phyloP scores from a whole-genome alignment of 2,329 filamentous ascomycete genomes.

The Monosporascus sp. region DNA sequence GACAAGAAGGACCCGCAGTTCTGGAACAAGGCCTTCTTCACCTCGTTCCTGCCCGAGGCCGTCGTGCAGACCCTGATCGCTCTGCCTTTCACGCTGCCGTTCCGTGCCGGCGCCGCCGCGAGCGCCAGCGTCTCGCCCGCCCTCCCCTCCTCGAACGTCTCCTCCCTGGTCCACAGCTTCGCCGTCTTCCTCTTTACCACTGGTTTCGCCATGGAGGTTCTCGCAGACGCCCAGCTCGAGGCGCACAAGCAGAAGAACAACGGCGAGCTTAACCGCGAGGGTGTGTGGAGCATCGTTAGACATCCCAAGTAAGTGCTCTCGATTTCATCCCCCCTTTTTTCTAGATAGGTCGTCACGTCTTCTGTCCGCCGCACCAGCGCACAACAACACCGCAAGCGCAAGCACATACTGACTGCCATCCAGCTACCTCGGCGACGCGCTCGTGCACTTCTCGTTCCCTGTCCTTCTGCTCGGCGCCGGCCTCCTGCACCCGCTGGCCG shows the following conservation, averaged over 20 bases:
- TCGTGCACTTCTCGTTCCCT: constrained; percentile 55
- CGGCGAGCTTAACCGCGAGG: constrained; percentile 42
- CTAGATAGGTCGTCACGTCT: no score
- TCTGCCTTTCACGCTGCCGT: constrained; percentile 51
- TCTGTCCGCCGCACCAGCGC: neutral
- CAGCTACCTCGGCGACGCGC: constrained; percentile 56
- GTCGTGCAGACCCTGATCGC: constrained; percentile 51
- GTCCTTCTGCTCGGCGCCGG: constrained; percentile 50
- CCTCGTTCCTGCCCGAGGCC: constrained; percentile 52
- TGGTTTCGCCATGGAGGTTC: constrained; percentile 50
- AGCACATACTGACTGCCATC: neutral
- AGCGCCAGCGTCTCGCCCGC: constrained; percentile 28
- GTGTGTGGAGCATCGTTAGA: constrained; percentile 56
- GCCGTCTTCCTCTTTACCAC: constrained; percentile 51
- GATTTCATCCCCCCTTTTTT: no score
- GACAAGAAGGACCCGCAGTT: constrained; percentile 42
- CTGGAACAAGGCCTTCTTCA: constrained; percentile 52
- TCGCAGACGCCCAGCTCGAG: constrained; percentile 53
- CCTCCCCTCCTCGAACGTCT: constrained; percentile 23
- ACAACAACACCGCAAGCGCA: no score
- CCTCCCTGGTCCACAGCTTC: constrained; percentile 28
- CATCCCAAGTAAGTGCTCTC: constrained; percentile 51
- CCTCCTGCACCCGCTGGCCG: constrained; percentile 47
- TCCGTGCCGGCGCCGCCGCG: constrained; percentile 31
- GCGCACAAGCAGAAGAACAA: constrained; percentile 39